Conservation (phyloP, 176 grass and related monocot species). For the Bromus sterilis region DNA sequence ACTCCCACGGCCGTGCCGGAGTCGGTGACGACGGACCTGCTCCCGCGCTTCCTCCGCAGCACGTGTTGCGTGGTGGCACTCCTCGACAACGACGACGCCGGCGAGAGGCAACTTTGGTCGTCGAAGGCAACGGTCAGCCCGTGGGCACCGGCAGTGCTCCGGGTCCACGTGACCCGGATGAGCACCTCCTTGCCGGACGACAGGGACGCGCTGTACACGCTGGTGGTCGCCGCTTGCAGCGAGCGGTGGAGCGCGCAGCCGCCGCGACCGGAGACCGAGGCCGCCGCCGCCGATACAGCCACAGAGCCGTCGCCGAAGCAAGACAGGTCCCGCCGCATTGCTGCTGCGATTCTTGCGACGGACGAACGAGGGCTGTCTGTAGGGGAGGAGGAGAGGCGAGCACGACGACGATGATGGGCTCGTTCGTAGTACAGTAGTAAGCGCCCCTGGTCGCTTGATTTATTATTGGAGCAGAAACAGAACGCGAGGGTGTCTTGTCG, state of each 20-base stretch:
- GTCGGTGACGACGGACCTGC: conserved; percentile 35
- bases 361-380: too few species aligned
- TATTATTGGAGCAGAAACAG: too few species aligned
- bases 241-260: conserved; percentile 33
- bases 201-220: conserved; percentile 45
- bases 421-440: too few species aligned
- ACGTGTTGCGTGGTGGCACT: conserved; percentile 5
- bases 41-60: conserved; percentile 51
- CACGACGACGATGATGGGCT: too few species aligned
- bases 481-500: too few species aligned
- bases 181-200: conserved; percentile 47
- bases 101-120: conserved; percentile 12
- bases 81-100: not conserved
- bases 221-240: conserved; percentile 45
- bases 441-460: too few species aligned
- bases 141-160: conserved; percentile 18
- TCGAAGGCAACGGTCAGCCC: conserved; percentile 45
- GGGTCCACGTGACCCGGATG: conserved; percentile 50
- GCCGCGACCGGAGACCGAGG: conserved; percentile 23
- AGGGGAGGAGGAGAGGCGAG: too few species aligned
- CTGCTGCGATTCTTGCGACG: too few species aligned
- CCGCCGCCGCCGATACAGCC: conserved; percentile 18
- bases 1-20: conserved; percentile 37
- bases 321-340: conserved; percentile 71
- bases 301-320: conserved; percentile 74